Conservation (phyloP, 2,329 filamentous ascomycete species). For the Colletotrichum lini region DNA sequence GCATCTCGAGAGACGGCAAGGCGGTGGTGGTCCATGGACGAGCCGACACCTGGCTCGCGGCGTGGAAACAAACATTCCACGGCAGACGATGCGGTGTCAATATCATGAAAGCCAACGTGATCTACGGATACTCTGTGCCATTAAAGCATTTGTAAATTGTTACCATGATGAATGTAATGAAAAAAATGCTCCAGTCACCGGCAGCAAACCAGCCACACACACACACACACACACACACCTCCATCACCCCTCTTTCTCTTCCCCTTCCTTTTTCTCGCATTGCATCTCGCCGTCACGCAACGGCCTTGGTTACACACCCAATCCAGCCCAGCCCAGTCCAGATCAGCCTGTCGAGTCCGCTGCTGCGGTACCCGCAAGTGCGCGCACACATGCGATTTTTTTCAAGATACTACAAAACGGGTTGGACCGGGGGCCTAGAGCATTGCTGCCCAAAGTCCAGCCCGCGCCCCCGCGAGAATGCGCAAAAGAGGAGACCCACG, state of each 20-base stretch:
- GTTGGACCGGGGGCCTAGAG: conserved; percentile 39
- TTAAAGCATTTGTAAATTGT: too few relatives aligned
- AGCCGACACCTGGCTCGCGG: background rate
- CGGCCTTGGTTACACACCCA: conserved; percentile 11
- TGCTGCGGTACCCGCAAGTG: conserved; percentile 32
- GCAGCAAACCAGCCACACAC: too few relatives aligned
- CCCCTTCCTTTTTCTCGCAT: background rate
- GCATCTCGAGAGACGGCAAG: background rate
- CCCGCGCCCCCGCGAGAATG: conserved; percentile 41
- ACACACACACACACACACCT: background rate
- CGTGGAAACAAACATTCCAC: background rate
- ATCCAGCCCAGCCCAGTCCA: conserved; percentile 32
- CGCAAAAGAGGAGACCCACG: conserved; percentile 31
- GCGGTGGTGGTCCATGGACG: background rate
- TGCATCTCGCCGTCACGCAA: conserved; percentile 15
- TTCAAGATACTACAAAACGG: conserved; percentile 5
- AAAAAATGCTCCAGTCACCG: too few relatives aligned
- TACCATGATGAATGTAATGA: too few relatives aligned
- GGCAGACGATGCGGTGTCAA: background rate
- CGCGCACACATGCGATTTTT: conserved; percentile 19
- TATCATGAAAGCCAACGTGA: background rate
- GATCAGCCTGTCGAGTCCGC: conserved; percentile 13
- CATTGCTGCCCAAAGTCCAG: conserved; percentile 44
- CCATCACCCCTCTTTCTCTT: conserved; percentile 23
- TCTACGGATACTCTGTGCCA: too few relatives aligned